Evolutionary conservation across 1,284 basidiomycete species (phyloP).

Genomic region (Puccinia brachypodii): DNA sequence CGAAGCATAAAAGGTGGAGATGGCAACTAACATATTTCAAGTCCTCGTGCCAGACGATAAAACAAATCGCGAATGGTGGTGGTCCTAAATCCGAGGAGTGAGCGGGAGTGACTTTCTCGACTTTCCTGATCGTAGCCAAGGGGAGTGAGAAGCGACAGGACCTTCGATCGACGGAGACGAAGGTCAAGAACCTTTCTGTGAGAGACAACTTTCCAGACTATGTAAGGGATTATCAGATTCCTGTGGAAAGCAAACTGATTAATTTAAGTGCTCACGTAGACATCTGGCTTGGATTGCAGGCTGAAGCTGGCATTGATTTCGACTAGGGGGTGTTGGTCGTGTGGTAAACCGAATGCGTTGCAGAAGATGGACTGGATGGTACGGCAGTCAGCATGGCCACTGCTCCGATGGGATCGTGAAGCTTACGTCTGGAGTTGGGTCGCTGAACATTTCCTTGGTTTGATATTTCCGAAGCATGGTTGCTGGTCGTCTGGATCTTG

Average conservation of each 20-base stretch:
- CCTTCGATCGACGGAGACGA: constrained; percentile 85
- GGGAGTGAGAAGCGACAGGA: constrained; percentile 90
- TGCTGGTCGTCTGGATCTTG: too few relatives aligned
- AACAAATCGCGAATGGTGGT: constrained; percentile 88
- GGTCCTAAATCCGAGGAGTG: constrained; percentile 73
- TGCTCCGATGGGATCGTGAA: background rate
- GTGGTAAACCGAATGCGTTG: constrained; percentile 46
- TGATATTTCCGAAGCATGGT: constrained; percentile 46
- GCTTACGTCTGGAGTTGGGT: constrained; percentile 46
- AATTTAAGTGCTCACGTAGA: constrained; percentile 76
- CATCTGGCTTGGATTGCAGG: constrained; percentile 80
- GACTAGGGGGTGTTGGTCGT: constrained; percentile 46
- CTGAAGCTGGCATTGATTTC: constrained; percentile 88
- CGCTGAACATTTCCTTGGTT: constrained; percentile 46
- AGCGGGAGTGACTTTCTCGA: constrained; percentile 68
- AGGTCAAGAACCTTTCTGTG: constrained; percentile 85
- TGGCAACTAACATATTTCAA: constrained; percentile 77
- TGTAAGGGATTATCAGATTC: constrained; percentile 54
- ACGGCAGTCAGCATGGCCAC: too few relatives aligned
- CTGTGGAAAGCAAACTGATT: constrained; percentile 26
- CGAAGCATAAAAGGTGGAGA: too few relatives aligned
- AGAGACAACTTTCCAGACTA: constrained; percentile 89
- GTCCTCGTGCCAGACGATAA: constrained; percentile 86
- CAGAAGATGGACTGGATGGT: constrained; percentile 40
- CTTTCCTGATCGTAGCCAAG: constrained; percentile 85